These are phyloP conservation scores for Cyclotella baltica DNA, from an alignment of 108 stramenopile species.

Conservation along the genomic window DNA sequence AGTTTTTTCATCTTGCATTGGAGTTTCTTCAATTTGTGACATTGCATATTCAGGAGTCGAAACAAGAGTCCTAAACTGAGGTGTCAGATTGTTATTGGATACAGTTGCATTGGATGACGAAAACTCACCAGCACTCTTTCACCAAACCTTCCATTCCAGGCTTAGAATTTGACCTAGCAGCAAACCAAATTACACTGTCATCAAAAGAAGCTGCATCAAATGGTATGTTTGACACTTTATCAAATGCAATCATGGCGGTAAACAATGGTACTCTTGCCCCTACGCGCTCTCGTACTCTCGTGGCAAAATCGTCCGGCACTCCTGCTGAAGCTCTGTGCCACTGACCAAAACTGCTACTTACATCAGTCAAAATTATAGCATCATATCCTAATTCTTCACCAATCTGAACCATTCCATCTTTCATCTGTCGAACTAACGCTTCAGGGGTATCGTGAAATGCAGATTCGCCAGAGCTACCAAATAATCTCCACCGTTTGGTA, in stretches of 20 bases:
- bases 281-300: slow-evolving; percentile 34
- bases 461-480: slow-evolving; percentile 49
- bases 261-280: slow-evolving; percentile 63
- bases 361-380: slow-evolving; percentile 70
- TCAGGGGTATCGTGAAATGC: slow-evolving; percentile 74
- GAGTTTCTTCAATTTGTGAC: slow-evolving; percentile 54
- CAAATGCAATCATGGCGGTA: slow-evolving; percentile 68
- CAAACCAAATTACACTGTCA: slow-evolving; percentile 63
- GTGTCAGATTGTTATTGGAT: too few relatives aligned
- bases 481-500: slow-evolving; percentile 55
- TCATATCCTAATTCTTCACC: slow-evolving; percentile 47
- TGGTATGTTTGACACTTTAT: slow-evolving; percentile 15
- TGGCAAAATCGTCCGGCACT: slow-evolving; percentile 56
- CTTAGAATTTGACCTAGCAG: slow-evolving; percentile 55
- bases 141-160: slow-evolving; percentile 40
- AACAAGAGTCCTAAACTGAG: slow-evolving; percentile 67
- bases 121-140: slow-evolving; percentile 11
- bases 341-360: slow-evolving; percentile 51
- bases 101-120: too few relatives aligned
- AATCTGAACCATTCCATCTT: slow-evolving; percentile 12
- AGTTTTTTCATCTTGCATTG: slow-evolving; percentile 69
- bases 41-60: slow-evolving; percentile 69
- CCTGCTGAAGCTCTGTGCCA: slow-evolving; percentile 79
- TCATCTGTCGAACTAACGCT: background rate
- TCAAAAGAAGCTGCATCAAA: slow-evolving; percentile 56